phyloP scores from a whole-genome alignment of 2,329 filamentous ascomycete species.

The Elsinoe arachidis region DNA sequence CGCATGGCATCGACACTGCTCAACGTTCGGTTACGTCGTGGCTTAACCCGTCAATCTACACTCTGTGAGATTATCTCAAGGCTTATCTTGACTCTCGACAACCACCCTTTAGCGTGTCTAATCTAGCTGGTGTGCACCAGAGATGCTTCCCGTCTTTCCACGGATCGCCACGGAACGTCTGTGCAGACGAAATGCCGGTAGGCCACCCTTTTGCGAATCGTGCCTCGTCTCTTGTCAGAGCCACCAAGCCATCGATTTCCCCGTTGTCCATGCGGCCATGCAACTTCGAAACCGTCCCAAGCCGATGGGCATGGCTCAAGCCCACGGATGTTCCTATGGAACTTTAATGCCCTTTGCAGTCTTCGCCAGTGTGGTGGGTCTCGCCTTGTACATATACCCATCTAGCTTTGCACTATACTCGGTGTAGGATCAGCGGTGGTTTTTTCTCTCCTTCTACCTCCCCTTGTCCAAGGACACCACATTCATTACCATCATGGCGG shows the following conservation, averaged over 20 bases:
- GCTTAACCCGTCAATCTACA: background rate
- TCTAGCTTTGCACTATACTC: background rate
- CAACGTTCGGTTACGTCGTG: background rate
- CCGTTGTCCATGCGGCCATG: background rate
- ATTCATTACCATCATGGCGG: slow-evolving; percentile 10
- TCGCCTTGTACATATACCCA: slow-evolving; percentile 2
- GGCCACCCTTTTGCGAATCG: background rate
- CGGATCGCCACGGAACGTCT: slow-evolving; percentile 1
- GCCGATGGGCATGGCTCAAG: slow-evolving; percentile 3
- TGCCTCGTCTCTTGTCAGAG: background rate
- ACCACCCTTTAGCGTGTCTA: background rate
- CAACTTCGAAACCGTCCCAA: background rate
- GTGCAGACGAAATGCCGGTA: background rate
- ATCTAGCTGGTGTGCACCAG: background rate
- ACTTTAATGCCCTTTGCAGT: background rate
- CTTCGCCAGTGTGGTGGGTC: background rate
- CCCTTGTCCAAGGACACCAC: background rate
- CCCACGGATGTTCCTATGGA: slow-evolving; percentile 5
- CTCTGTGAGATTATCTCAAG: background rate
- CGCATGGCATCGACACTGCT: background rate
- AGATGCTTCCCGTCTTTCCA: background rate
- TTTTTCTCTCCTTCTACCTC: background rate
- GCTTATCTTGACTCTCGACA: background rate
- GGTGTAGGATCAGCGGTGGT: background rate
- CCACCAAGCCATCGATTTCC: background rate